Percentiles rank a stretch among this genome's conserved stretches.
phyloP scores from a whole-genome alignment of 768 basidiomycete genomes.

The Cantharellus anzutake region DNA sequence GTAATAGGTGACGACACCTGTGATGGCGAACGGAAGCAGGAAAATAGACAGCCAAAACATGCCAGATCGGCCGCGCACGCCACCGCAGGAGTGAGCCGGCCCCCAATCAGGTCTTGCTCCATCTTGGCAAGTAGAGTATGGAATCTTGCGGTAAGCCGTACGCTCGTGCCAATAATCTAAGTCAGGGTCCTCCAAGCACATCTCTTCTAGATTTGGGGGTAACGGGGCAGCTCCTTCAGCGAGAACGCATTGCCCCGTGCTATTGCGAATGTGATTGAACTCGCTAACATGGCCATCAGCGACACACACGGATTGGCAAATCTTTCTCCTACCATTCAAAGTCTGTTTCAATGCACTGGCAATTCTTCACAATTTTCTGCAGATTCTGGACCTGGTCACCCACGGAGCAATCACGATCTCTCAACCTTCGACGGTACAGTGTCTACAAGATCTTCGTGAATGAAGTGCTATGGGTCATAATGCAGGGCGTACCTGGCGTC shows the following conservation, averaged over 20 bases:
- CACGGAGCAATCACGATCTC: constrained; percentile 66
- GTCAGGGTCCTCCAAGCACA: constrained; percentile 26
- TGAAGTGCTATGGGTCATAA: background rate
- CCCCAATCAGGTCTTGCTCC: constrained; percentile 70
- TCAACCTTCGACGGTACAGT: constrained; percentile 73
- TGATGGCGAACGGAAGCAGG: constrained; percentile 56
- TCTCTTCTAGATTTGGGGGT: constrained; percentile 28
- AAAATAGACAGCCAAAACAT: constrained; percentile 77
- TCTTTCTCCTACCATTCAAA: constrained; percentile 70
- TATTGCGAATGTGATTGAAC: constrained; percentile 71
- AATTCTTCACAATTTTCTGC: constrained; percentile 43
- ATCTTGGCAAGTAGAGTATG: constrained; percentile 71
- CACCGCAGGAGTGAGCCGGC: constrained; percentile 56
- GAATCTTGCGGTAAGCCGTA: constrained; percentile 79
- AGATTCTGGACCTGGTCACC: constrained; percentile 42
- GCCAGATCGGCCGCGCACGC: constrained; percentile 46
- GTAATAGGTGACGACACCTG: constrained; percentile 59
- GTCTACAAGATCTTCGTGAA: constrained; percentile 29
- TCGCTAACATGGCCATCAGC: constrained; percentile 35
- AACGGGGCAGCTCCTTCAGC: constrained; percentile 48
- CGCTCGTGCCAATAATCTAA: constrained; percentile 87
- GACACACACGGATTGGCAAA: background rate
- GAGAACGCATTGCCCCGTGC: constrained; percentile 54
- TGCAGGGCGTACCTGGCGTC: constrained; percentile 44
- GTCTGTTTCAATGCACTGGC: constrained; percentile 51